phyloP scores from a whole-genome alignment of 345 rosid species.

The Iberis pinnata region DNA sequence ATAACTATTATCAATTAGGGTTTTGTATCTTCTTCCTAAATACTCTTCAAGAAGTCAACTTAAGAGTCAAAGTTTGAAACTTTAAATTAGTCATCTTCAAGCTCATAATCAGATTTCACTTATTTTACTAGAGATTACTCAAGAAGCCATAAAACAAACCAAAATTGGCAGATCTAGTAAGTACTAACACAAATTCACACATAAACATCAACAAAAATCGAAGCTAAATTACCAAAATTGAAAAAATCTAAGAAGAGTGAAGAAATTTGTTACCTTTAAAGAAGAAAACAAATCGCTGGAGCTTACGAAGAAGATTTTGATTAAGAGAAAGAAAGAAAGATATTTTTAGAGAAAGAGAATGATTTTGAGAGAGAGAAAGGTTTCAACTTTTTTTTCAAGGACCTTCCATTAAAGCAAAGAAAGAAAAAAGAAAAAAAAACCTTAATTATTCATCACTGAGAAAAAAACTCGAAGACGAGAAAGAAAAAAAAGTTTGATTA shows the following conservation, averaged over 20 bases:
- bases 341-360: constrained; percentile 1
- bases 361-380: constrained; percentile 24
- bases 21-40: too few species aligned
- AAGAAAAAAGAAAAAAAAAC: constrained; percentile 19
- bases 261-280: not conserved
- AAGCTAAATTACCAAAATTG: constrained; percentile 7
- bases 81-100: too few species aligned
- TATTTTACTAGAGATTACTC: not conserved
- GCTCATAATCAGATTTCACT: constrained; percentile 18
- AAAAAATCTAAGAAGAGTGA: not conserved
- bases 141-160: constrained; percentile 10
- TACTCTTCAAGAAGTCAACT: too few species aligned
- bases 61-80: too few species aligned
- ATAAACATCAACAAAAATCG: not conserved
- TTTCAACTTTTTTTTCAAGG: too few species aligned
- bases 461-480: constrained; percentile 27
- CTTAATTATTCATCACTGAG: constrained; percentile 26
- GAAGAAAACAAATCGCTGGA: constrained; percentile 7
- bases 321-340: not conserved
- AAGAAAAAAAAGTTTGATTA: constrained; percentile 1
- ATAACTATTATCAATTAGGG: too few species aligned
- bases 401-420: constrained; percentile 48
- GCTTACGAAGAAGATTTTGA: constrained; percentile 22
- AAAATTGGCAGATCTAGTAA: constrained; percentile 20
- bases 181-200: not conserved